phyloP scores from a whole-genome alignment of 805 yeast genomes.

The Kockiozyma suomiensis region DNA sequence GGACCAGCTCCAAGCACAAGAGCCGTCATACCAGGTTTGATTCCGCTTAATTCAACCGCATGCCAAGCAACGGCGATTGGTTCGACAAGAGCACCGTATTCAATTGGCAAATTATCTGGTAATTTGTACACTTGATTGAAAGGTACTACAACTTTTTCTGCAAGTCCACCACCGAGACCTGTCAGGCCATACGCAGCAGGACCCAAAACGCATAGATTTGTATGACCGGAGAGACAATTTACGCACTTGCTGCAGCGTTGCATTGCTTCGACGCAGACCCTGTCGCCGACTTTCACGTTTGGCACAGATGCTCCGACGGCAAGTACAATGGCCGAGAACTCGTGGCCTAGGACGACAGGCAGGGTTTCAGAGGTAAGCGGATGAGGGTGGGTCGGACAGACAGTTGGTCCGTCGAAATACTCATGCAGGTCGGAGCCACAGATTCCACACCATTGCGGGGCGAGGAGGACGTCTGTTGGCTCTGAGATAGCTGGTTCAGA shows the following conservation, averaged over 20 bases:
- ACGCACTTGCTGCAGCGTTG: conserved; percentile 58
- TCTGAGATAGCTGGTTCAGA: conserved; percentile 20
- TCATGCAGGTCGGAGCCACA: conserved; percentile 68
- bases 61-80: conserved; percentile 66
- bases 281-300: conserved; percentile 54
- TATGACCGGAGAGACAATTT: conserved; percentile 54
- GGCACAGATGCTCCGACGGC: conserved; percentile 53
- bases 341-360: conserved; percentile 60
- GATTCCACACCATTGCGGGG: conserved; percentile 53
- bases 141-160: conserved; percentile 51
- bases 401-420: conserved; percentile 60
- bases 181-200: conserved; percentile 58
- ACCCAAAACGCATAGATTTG: conserved; percentile 55
- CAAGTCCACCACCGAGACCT: conserved; percentile 59
- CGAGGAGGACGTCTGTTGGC: conserved; percentile 32
- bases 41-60: conserved; percentile 50
- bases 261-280: conserved; percentile 65
- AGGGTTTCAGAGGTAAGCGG: conserved; percentile 48
- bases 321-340: conserved; percentile 51
- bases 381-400: conserved; percentile 48
- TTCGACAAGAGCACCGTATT: conserved; percentile 57
- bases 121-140: conserved; percentile 47
- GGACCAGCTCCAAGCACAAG: conserved; percentile 60
- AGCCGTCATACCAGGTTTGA: conserved; percentile 51
- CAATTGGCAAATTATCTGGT: conserved; percentile 48